phyloP scores from a whole-genome alignment of 148 eudicot species.

The Vaccinium macrocarpon region DNA sequence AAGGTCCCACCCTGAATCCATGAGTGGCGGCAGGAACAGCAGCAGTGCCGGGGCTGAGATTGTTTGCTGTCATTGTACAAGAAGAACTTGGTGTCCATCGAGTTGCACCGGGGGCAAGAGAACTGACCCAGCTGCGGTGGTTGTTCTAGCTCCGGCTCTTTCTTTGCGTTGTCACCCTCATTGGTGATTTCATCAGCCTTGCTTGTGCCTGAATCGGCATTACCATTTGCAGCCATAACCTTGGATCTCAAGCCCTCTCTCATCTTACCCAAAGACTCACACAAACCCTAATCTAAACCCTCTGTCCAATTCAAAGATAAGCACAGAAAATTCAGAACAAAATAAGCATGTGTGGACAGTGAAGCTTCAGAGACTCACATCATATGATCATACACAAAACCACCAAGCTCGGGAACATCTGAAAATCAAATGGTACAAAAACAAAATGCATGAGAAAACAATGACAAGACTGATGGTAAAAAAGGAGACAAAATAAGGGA shows the following conservation, averaged over 20 bases:
- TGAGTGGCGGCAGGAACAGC: background rate
- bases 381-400: background rate
- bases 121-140: constrained; percentile 28
- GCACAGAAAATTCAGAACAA: background rate
- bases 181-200: background rate
- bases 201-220: constrained; percentile 16
- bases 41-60: background rate
- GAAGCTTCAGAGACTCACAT: background rate
- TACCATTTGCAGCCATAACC: constrained; percentile 17
- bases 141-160: background rate
- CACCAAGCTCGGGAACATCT: background rate
- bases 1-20: background rate
- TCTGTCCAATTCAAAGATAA: background rate
- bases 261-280: constrained; percentile 31
- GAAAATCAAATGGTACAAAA: background rate
- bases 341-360: background rate
- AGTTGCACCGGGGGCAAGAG: background rate
- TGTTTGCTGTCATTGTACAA: background rate
- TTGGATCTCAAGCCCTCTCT: constrained; percentile 50
- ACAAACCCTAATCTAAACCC: constrained; percentile 14
- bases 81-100: background rate
- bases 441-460: background rate
- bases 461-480: background rate
- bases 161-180: constrained; percentile 17
- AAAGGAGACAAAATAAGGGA: background rate